These are phyloP conservation scores for Ustilago sp. DNA, from an alignment of 1,284 basidiomycete genomes.

Conservation along the genomic window DNA sequence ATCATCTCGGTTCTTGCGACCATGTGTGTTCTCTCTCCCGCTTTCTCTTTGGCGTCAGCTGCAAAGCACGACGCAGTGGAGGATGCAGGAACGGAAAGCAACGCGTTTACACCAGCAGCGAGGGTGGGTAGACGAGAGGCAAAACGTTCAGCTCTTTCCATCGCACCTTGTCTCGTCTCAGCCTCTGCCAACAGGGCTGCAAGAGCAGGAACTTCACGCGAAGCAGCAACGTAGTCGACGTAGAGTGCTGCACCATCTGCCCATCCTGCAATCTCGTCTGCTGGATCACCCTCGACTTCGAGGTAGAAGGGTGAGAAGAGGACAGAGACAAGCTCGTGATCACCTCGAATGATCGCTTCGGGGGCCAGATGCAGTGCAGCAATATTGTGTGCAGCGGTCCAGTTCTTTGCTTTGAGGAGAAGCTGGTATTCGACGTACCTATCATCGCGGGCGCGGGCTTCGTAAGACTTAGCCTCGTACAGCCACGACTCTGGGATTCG, in stretches of 20 bases:
- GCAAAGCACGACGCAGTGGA: constrained; percentile 4
- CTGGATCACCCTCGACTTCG: constrained; percentile 74
- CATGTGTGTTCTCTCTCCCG: constrained; percentile 74
- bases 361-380: constrained; percentile 86
- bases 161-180: constrained; percentile 19
- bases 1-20: constrained; percentile 82
- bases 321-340: constrained; percentile 79
- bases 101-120: constrained; percentile 70
- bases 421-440: constrained; percentile 82
- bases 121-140: constrained; percentile 76
- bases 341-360: constrained; percentile 85
- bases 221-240: constrained; percentile 66
- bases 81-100: constrained; percentile 52
- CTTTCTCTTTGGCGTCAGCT: constrained; percentile 8
- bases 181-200: constrained; percentile 72
- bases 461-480: constrained; percentile 81
- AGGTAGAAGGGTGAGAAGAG: constrained; percentile 80
- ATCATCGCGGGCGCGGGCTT: constrained; percentile 76
- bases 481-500: constrained; percentile 87
- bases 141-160: constrained; percentile 67
- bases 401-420: constrained; percentile 79
- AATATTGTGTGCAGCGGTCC: constrained; percentile 82
- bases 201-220: constrained; percentile 74
- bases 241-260: constrained; percentile 63
- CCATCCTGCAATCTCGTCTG: constrained; percentile 63